Base-by-base conservation (phyloP, 805 yeast genomes). In the Kuraishia molischiana region DNA sequence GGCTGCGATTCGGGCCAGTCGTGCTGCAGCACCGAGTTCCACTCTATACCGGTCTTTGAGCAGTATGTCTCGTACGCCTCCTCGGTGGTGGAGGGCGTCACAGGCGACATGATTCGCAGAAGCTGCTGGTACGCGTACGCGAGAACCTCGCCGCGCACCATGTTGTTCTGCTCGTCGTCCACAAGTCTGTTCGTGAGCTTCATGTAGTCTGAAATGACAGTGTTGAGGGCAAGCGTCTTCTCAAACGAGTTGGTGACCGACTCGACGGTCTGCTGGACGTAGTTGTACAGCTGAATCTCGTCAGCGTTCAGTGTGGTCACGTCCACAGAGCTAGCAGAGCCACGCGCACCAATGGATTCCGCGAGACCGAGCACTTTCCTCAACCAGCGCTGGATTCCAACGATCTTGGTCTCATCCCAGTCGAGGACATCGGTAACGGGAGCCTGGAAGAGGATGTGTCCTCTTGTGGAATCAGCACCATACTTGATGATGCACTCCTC, bases 401-500 rank as follows among this genome's bases (percentile, higher is more conserved):
- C 76, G 44, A 92, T 89, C 52, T 84, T 87, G 3, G 69, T 63
- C 49, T 85, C 95, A 50, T 90, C 94, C 98, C 98, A 92, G 47
- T 79, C 77, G 41, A 92, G 65, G 4, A 78, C 74, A 48, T 87
- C 95, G 2, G 71, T 61, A 4, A 90, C 72, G 3, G 97, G 95
- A 0, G 97, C 96, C 51, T 82, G 95, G 64, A 92, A 92, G 11
- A 92, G 58, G 42, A 92, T 76, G 53, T 90, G 96, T 0, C 97
- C 97, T 43, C 97, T 72, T 0, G 90, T 84, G 1, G 95, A 87
- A 63, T 92, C 98, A 1, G 96, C 86, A 3, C 98, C 97, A 55
- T 85, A 85, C 28, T 62, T 66, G 9, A 51, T 52, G 20, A 92
- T 87, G 47, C 90, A 84, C 41, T 70, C 73, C 1, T 66, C 73